Evolutionary conservation across 371 early-diverging fungal species (phyloP), one percentile per base, ranked within the genome.

Genomic region (Blakeslea trispora): DNA sequence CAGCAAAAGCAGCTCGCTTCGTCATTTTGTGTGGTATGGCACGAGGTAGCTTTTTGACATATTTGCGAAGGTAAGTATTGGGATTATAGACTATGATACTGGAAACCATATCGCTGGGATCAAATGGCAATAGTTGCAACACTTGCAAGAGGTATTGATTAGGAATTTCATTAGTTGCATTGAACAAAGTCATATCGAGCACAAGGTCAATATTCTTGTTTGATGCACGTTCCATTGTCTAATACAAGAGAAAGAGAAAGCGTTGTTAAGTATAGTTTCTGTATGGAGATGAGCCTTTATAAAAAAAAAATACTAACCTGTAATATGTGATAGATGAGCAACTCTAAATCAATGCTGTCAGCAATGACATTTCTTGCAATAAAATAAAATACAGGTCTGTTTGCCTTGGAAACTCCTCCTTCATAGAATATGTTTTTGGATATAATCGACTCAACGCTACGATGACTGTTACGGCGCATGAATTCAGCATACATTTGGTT

Each of bases 281-380:
- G n/a, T n/a, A n/a, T n/a, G n/a, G n/a, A n/a, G n/a, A n/a, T n/a
- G n/a, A n/a, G n/a, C n/a, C n/a, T n/a, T n/a, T n/a, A n/a, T n/a
- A n/a, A n/a, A n/a, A n/a, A n/a, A n/a, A n/a, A 5, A 17, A 44
- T 53, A 34, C 45, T 45, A 75, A 84, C 88, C 64, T 89, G 87
- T 58, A 92, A 73, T 37, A 89, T 70, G 51, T 86, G 84, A 58
- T 87, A 82, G 57, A 87, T 84, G 34, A 94, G 69, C 15, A 91
- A 64, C 28, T 95, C 93, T 74, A 94, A 89, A 72, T 96, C 94
- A 40, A 91, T 78, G 39, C 79, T 80, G 34, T 93, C 91, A 40
- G 88, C 75, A 53, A 83, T 74, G 23, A 96, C 66, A 35, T 91
- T 80, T 44, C 94, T 82, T 28, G 88, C 77, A 50, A 96, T 90